These are phyloP conservation scores for Solanum bukasovii DNA, from an alignment of 257 asterid species.

Conservation along the genomic window DNA sequence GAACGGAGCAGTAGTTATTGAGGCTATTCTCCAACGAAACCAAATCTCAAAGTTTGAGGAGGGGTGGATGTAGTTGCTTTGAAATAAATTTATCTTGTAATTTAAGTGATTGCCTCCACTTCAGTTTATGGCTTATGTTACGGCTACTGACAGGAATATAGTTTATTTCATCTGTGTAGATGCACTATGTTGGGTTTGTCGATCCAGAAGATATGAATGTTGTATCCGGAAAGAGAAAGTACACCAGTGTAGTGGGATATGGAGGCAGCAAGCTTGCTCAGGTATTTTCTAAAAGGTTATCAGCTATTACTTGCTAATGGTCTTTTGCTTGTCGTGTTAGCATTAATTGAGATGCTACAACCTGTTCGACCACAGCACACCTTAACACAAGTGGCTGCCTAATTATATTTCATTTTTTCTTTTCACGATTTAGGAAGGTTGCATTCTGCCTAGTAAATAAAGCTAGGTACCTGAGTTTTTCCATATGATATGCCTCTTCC, in stretches of 20 bases:
- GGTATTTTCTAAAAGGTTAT: conserved; percentile 27
- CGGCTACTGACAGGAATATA: not conserved
- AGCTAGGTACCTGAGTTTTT: not conserved
- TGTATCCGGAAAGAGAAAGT: conserved; percentile 77
- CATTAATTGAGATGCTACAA: not conserved
- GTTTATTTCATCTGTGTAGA: conserved; percentile 29
- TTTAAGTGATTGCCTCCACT: not conserved
- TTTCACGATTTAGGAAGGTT: not conserved
- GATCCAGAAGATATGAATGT: conserved; percentile 97
- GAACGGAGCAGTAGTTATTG: not conserved
- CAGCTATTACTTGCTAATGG: not conserved
- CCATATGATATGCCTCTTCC: not conserved
- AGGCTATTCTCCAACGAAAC: not conserved
- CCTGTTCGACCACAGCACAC: not conserved
- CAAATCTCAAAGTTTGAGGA: not conserved
- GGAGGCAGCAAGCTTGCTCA: conserved; percentile 83
- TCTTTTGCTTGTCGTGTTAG: not conserved
- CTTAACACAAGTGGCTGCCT: not conserved
- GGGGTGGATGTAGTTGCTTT: not conserved
- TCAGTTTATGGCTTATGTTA: not conserved
- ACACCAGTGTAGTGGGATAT: conserved; percentile 70
- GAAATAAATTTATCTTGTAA: not conserved
- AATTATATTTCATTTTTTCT: not conserved
- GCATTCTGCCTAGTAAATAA: not conserved
- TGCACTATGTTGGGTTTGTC: conserved; percentile 86